Conservation (phyloP, 164 flowering plant species). For the Akebia trifoliata region DNA sequence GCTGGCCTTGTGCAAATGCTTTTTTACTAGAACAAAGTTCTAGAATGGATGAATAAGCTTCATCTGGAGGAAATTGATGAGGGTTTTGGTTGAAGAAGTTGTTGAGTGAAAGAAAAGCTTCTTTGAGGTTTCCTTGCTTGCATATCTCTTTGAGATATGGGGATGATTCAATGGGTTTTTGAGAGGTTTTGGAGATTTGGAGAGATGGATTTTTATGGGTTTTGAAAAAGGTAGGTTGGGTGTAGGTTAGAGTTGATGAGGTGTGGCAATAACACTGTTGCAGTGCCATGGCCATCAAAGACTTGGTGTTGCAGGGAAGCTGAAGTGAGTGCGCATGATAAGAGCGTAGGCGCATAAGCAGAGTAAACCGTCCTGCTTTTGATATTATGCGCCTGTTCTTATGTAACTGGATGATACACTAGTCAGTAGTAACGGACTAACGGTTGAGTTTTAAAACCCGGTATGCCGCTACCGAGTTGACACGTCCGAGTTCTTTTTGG, state of each 20-base stretch:
- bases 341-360: slow-evolving; percentile 13
- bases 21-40: slow-evolving; percentile 55
- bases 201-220: slow-evolving; percentile 20
- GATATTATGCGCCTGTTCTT: too few relatives aligned
- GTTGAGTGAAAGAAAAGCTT: slow-evolving; percentile 40
- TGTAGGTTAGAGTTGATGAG: slow-evolving; percentile 5
- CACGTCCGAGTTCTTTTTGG: too few relatives aligned
- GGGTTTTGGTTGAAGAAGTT: slow-evolving; percentile 18
- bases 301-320: slow-evolving; percentile 10
- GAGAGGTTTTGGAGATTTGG: slow-evolving; percentile 16
- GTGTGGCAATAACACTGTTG: slow-evolving; percentile 7
- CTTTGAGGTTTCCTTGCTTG: slow-evolving; percentile 32
- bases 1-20: slow-evolving; percentile 45
- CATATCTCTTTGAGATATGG: slow-evolving; percentile 31
- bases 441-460: too few relatives aligned
- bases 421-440: too few relatives aligned
- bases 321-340: slow-evolving; percentile 4
- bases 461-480: too few relatives aligned
- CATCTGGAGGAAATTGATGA: slow-evolving; percentile 23
- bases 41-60: slow-evolving; percentile 43
- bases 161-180: slow-evolving; percentile 13
- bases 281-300: slow-evolving; percentile 18
- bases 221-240: slow-evolving; percentile 7
- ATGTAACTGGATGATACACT: too few relatives aligned
- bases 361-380: background rate